Evolutionary conservation across 1,284 basidiomycete genomes (phyloP).

Genomic region (Takashimella koratensis): DNA sequence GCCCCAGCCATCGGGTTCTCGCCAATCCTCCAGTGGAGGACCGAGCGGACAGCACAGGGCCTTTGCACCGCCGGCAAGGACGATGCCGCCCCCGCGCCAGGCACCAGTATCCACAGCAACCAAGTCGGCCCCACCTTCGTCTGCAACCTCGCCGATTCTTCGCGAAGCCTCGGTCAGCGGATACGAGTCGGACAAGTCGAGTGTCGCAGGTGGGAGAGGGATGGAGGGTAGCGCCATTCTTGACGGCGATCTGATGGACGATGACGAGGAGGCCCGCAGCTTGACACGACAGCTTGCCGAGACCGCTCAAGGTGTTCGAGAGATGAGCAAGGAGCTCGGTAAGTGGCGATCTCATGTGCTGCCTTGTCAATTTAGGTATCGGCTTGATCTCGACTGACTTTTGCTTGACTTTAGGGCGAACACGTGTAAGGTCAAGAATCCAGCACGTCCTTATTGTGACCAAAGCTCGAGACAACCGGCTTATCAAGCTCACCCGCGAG

Average conservation of each 20-base stretch:
- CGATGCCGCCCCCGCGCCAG: not conserved
- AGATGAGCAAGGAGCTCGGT: slow-evolving; percentile 99
- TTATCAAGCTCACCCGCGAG: slow-evolving; percentile 91
- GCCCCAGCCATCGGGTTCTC: not conserved
- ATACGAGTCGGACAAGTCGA: slow-evolving; percentile 38
- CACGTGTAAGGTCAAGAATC: slow-evolving; percentile 84
- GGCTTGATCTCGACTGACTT: slow-evolving; percentile 5
- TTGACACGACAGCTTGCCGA: slow-evolving; percentile 91
- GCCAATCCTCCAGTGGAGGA: not conserved
- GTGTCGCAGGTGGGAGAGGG: slow-evolving; percentile 5
- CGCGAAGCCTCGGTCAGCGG: slow-evolving; percentile 14
- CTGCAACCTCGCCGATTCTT: not conserved
- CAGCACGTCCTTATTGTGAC: slow-evolving; percentile 95
- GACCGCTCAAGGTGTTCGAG: slow-evolving; percentile 92
- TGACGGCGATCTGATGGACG: slow-evolving; percentile 34
- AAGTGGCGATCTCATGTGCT: too few species aligned
- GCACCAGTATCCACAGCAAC: not conserved
- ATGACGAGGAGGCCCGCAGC: slow-evolving; percentile 60
- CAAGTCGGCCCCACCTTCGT: not conserved
- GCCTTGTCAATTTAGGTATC: too few species aligned
- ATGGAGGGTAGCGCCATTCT: slow-evolving; percentile 15
- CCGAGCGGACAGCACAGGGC: not conserved
- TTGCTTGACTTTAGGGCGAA: slow-evolving; percentile 62
- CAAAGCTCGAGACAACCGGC: slow-evolving; percentile 93
- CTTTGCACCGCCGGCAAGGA: not conserved